Evolutionary conservation across 2,329 filamentous ascomycete genomes (phyloP), one percentile per base, ranked within the genome.

Genomic region (Lasiodiplodia hormozganensis): DNA sequence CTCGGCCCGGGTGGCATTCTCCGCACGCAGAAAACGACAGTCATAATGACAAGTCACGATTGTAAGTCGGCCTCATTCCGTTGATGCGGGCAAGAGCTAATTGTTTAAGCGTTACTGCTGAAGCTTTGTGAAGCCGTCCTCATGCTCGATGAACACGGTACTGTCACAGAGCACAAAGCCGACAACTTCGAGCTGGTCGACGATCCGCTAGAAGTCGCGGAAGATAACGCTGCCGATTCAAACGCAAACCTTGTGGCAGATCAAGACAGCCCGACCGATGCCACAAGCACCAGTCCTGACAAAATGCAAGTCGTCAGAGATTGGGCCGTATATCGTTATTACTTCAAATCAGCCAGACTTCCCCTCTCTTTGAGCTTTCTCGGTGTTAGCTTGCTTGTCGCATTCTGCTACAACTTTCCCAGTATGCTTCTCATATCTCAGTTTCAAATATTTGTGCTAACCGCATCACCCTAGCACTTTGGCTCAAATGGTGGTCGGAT

Each of bases 401-500:
- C 76, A 49, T 79, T 79, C 56, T 75, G 75, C 21, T 72, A 74
- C 36, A 74, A 74, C 2, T 79, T 78, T 56, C 76, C 76, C 6
- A 74, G 72, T 76, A 72, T 72, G 73, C 74, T 56, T 8, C 53
- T 36, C 28, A 28, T 8, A 8, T 34, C 28, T n/a, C 4, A 64
- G 18, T 11, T 23, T 52, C 4, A 52, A 53, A 64, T 53, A 65
- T 40, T 4, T 23, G 16, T 34, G 40, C 36, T 62, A 80, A 77
- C 74, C 5, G 73, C 85, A 4, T 28, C 25, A 4, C 25, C 25
- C 25, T 4, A 28, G 25, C 25, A 28, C 25, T 28, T 28, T 86
- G 84, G 84, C 77, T 86, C 7, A 81, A 84, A 68, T 82, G 82
- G 74, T 86, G 76, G 84, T 79, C 83, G 0, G 78, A 82, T 62